Base-by-base conservation (phyloP, 345 rosid species). In the Eucalyptus polyanthemos region DNA sequence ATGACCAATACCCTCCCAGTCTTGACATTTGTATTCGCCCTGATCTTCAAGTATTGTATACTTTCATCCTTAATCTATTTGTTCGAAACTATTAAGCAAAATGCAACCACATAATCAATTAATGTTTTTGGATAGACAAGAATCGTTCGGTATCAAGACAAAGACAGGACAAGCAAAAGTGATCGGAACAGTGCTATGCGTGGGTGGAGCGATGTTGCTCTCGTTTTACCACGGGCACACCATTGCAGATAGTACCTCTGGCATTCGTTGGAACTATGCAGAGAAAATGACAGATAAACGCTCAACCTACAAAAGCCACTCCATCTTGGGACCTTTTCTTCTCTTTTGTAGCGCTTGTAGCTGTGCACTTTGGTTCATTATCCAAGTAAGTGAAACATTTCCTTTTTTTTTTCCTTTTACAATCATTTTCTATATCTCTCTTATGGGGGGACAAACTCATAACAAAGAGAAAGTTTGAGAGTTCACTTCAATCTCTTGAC, bases 191-290 rank as follows among this genome's bases (percentile, higher is more conserved):
- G 6, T 91, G 44, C 88, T 94, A 7, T 98, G 99, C 88, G 99
- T 98, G 42, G 94, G 94, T 11, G 99, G 99, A 86, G 99, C 99
- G 31, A 98, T 98, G 99, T 58, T 98, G 90, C 92, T 97, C 86
- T 97, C 99, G 8, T 98, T 97, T 87, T 98, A 96, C 93, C 98
- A 96, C 89, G 99, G 99, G 37, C 92, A 92, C 42, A 87, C 49
- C 29, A 88, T 98, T 34, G 94, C 90, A 42, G 92, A 95, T 8
- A 95, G 96, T 8, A 91, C 93, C 90, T 95, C 99, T 12, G 90
- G 91, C 90, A 94, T 98, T 88, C 98, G 97, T 88, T 96, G 98
- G 99, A 91, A 90, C 7, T 96, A 95, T 89, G 98, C 94, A 13
- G 92, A 94, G 76, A 87, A 90, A 56, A 93, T 92, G 87, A 81